Evolutionary conservation across 306 rosid species (phyloP).

Genomic region (Cucurbita ficifolia): DNA sequence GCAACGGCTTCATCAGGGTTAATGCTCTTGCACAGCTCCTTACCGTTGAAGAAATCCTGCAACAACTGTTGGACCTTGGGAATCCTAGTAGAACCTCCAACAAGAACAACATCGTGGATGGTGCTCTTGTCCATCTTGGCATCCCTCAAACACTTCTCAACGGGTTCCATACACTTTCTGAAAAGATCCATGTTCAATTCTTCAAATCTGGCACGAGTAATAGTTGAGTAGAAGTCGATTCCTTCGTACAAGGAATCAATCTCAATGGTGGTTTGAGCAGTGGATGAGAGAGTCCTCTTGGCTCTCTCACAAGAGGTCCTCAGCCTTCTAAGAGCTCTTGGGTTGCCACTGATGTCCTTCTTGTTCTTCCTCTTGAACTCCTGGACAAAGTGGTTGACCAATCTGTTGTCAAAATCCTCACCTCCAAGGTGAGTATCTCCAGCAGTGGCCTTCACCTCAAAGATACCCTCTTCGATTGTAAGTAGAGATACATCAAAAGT

Average conservation of each 20-base stretch:
- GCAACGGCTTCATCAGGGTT: slow-evolving; percentile 71
- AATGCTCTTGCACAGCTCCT: slow-evolving; percentile 64
- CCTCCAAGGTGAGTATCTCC: slow-evolving; percentile 69
- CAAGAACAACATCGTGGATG: slow-evolving; percentile 52
- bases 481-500: slow-evolving; percentile 64
- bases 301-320: slow-evolving; percentile 58
- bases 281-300: slow-evolving; percentile 44
- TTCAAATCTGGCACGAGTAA: slow-evolving; percentile 59
- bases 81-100: slow-evolving; percentile 63
- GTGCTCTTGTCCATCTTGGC: slow-evolving; percentile 58
- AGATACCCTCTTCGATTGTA: slow-evolving; percentile 64
- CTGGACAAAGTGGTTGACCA: slow-evolving; percentile 60
- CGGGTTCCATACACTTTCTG: slow-evolving; percentile 63
- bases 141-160: slow-evolving; percentile 59
- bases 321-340: slow-evolving; percentile 58
- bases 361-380: slow-evolving; percentile 61
- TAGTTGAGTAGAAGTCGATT: slow-evolving; percentile 50
- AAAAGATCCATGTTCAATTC: slow-evolving; percentile 63
- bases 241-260: slow-evolving; percentile 64
- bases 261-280: slow-evolving; percentile 59
- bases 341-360: slow-evolving; percentile 61
- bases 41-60: slow-evolving; percentile 52
- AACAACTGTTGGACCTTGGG: slow-evolving; percentile 58
- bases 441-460: slow-evolving; percentile 64
- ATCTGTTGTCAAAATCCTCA: slow-evolving; percentile 53